These are phyloP conservation scores for Globisporangium cystogenes DNA, from an alignment of 352 stramenopile species.

Conservation along the genomic window DNA sequence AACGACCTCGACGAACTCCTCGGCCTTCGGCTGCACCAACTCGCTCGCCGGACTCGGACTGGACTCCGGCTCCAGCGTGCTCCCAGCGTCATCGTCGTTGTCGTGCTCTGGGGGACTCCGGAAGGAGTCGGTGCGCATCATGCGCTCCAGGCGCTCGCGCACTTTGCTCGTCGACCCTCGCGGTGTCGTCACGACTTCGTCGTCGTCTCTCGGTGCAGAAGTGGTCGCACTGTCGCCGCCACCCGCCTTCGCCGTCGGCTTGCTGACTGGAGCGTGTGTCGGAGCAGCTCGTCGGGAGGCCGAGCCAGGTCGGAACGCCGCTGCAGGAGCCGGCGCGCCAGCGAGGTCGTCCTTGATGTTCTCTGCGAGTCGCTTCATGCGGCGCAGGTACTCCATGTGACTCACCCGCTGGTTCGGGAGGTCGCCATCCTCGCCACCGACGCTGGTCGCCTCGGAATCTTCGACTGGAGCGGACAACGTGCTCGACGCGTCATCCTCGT, in stretches of 20 bases:
- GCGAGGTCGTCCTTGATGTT: slow-evolving; percentile 57
- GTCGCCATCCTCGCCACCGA: slow-evolving; percentile 32
- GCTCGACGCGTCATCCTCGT: neutral
- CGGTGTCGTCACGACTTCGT: neutral
- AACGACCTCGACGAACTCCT: slow-evolving; percentile 15
- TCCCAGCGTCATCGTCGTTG: neutral
- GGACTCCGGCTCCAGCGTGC: neutral
- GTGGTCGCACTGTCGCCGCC: neutral
- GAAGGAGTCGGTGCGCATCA: slow-evolving; percentile 16
- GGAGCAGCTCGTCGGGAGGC: neutral
- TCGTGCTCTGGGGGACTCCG: slow-evolving; percentile 3
- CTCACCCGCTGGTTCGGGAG: slow-evolving; percentile 46
- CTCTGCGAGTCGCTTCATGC: slow-evolving; percentile 62
- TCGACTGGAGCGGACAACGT: neutral
- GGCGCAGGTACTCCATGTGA: slow-evolving; percentile 65
- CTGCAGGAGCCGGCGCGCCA: neutral
- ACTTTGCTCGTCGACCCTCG: slow-evolving; percentile 22
- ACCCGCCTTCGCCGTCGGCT: neutral
- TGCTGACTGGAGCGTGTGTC: neutral
- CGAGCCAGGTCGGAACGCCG: neutral
- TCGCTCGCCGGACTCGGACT: neutral
- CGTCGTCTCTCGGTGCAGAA: neutral
- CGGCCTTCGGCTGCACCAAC: neutral
- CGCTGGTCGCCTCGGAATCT: slow-evolving; percentile 8
- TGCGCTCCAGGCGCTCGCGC: slow-evolving; percentile 24